Conservation (phyloP, 352 stramenopile species). For the Phytophthora pseudosyringae region DNA sequence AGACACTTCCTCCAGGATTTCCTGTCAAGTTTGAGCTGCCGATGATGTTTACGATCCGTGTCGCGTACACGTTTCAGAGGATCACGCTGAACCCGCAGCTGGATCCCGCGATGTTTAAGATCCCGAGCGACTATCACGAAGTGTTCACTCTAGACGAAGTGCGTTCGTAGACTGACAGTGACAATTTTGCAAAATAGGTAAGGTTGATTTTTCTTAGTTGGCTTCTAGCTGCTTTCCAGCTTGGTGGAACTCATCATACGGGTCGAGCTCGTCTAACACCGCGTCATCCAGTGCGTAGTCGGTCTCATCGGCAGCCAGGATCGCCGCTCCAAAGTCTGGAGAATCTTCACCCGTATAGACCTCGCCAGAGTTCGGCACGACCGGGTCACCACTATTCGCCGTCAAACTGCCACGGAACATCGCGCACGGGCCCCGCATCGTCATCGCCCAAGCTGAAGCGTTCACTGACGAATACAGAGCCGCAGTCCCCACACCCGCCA, state of each 20-base stretch:
- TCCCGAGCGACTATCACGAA: constrained; percentile 58
- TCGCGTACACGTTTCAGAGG: constrained; percentile 86
- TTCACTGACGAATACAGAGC: constrained; percentile 24
- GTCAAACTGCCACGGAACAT: constrained; percentile 20
- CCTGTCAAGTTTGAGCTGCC: constrained; percentile 84
- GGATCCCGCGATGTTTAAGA: constrained; percentile 58
- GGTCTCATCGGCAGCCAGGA: constrained; percentile 12
- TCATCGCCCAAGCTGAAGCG: constrained; percentile 8
- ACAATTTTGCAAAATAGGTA: constrained; percentile 19
- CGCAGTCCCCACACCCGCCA: constrained; percentile 19
- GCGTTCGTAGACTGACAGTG: constrained; percentile 28
- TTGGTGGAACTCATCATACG: constrained; percentile 21
- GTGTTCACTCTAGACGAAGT: constrained; percentile 70
- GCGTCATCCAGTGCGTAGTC: constrained; percentile 13
- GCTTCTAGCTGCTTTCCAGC: constrained; percentile 9
- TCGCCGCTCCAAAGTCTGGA: constrained; percentile 10
- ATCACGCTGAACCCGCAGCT: constrained; percentile 60
- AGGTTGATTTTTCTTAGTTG: constrained; percentile 9
- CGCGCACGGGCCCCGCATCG: constrained; percentile 1
- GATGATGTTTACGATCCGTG: constrained; percentile 83
- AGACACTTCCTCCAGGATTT: constrained; percentile 85
- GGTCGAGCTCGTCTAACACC: constrained; percentile 22
- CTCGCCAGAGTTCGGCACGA: background rate
- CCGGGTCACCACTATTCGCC: background rate
- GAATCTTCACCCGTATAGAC: constrained; percentile 24